Percentiles rank a stretch among this genome's conserved stretches.
phyloP scores from a whole-genome alignment of 176 grass and related monocot species.

The Cenchrus fungigraminus region DNA sequence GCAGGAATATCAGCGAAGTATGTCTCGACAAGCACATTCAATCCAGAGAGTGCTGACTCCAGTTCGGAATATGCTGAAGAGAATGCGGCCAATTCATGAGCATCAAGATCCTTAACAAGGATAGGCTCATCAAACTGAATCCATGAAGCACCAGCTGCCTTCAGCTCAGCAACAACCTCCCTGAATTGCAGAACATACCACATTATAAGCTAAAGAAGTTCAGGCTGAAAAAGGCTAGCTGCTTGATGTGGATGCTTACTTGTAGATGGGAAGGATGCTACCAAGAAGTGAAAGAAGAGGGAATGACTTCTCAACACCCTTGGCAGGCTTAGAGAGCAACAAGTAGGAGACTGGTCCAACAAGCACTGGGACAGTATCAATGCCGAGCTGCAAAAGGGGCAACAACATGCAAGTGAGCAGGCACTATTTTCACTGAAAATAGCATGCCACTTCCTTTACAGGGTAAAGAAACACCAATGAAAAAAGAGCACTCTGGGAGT shows the following conservation, averaged over 20 bases:
- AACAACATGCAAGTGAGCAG: slow-evolving; percentile 33
- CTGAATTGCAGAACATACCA: slow-evolving; percentile 50
- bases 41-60: slow-evolving; percentile 66
- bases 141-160: slow-evolving; percentile 90
- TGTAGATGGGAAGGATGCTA: slow-evolving; percentile 85
- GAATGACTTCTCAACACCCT: slow-evolving; percentile 95
- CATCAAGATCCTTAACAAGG: slow-evolving; percentile 81
- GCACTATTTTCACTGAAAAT: slow-evolving; percentile 15
- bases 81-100: slow-evolving; percentile 82
- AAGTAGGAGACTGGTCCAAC: slow-evolving; percentile 93
- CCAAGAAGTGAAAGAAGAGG: slow-evolving; percentile 80
- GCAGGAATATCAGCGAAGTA: slow-evolving; percentile 95
- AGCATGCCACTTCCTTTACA: slow-evolving; percentile 3
- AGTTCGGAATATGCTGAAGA: slow-evolving; percentile 73
- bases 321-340: slow-evolving; percentile 91
- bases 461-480: not conserved
- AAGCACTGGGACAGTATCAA: slow-evolving; percentile 89
- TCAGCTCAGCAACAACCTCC: slow-evolving; percentile 88
- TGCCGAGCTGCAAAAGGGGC: slow-evolving; percentile 61
- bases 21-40: slow-evolving; percentile 93
- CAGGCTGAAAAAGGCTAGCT: slow-evolving; percentile 10
- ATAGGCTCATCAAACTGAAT: slow-evolving; percentile 98
- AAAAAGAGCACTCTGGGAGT: not conserved
- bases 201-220: slow-evolving; percentile 37
- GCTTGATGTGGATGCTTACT: slow-evolving; percentile 57